phyloP scores from a whole-genome alignment of 2,329 filamentous ascomycete genomes.

The Apiospora pterosperma region DNA sequence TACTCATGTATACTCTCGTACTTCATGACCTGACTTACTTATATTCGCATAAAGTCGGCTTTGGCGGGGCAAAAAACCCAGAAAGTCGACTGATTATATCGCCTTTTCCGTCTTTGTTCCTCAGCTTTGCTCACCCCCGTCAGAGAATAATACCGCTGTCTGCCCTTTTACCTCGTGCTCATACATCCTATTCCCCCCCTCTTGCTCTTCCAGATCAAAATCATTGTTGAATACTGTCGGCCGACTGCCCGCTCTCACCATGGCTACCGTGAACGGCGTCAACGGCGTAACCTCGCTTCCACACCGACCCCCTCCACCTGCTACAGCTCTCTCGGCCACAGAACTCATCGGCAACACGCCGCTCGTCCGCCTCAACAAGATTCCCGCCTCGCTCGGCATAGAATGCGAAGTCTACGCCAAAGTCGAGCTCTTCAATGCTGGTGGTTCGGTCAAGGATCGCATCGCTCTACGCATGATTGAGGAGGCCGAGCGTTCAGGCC shows the following conservation, averaged over 20 bases:
- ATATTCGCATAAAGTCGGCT: not conserved
- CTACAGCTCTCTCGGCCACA: conserved; percentile 59
- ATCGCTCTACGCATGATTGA: conserved; percentile 98
- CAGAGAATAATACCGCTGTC: not conserved
- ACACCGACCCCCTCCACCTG: conserved; percentile 23
- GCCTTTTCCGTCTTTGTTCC: not conserved
- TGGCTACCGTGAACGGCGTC: conserved; percentile 16
- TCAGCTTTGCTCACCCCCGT: not conserved
- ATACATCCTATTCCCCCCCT: not conserved
- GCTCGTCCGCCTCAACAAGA: conserved; percentile 89
- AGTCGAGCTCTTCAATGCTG: conserved; percentile 89
- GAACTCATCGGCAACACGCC: conserved; percentile 95
- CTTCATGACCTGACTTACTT: not conserved
- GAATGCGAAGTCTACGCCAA: conserved; percentile 88
- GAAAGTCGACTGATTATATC: not conserved
- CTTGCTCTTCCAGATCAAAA: not conserved
- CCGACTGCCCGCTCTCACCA: conserved; percentile 6
- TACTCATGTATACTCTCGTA: not conserved
- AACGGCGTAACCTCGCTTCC: conserved; percentile 19
- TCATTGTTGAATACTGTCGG: not conserved
- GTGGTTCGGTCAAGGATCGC: conserved; percentile 89
- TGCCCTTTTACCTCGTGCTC: not conserved
- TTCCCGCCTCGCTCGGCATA: conserved; percentile 87
- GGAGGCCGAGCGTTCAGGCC: conserved; percentile 83
- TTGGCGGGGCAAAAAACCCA: conserved; percentile 1